phyloP scores from a whole-genome alignment of 1,284 basidiomycete genomes.

The Microstroma glucosiphilum region DNA sequence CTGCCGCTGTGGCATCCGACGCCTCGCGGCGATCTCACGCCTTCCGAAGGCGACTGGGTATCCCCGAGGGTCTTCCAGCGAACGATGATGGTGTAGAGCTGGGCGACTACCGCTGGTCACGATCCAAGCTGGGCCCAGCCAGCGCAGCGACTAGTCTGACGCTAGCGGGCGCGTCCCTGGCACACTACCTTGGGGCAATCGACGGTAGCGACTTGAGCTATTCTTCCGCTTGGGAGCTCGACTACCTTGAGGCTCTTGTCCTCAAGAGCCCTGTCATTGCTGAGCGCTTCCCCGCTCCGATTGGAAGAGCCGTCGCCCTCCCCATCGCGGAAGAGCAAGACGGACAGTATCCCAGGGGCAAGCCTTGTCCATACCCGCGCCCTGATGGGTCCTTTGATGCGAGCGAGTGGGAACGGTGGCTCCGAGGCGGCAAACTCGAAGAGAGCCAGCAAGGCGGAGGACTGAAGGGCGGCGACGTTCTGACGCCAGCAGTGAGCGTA shows the following conservation, averaged over 20 bases:
- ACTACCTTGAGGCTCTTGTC: slow-evolving; percentile 45
- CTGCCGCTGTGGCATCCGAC: slow-evolving; percentile 32
- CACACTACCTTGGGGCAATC: slow-evolving; percentile 34
- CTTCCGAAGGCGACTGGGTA: slow-evolving; percentile 34
- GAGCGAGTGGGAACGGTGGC: slow-evolving; percentile 35
- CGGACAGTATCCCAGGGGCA: slow-evolving; percentile 20
- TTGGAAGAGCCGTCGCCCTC: slow-evolving; percentile 23
- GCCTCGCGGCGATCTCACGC: slow-evolving; percentile 25
- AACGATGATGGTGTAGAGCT: slow-evolving; percentile 34
- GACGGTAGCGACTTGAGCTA: slow-evolving; percentile 25
- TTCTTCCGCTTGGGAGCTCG: slow-evolving; percentile 45
- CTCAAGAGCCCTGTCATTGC: slow-evolving; percentile 34
- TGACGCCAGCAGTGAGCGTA: slow-evolving; percentile 39
- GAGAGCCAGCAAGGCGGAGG: too few relatives aligned
- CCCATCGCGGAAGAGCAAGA: slow-evolving; percentile 14
- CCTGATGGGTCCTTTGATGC: slow-evolving; percentile 30
- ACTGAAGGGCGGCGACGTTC: slow-evolving; percentile 34
- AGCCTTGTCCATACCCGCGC: slow-evolving; percentile 35
- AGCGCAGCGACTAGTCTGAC: slow-evolving; percentile 37
- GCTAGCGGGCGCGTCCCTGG: slow-evolving; percentile 24
- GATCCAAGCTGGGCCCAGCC: slow-evolving; percentile 25
- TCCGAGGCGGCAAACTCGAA: slow-evolving; percentile 9
- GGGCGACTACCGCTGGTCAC: slow-evolving; percentile 42
- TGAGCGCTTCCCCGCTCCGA: slow-evolving; percentile 41
- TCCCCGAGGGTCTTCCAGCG: slow-evolving; percentile 36